Percentiles rank a stretch among this genome's conserved stretches.
Conservation (phyloP, 768 basidiomycete species). For the Dacryopinax spathularia region DNA sequence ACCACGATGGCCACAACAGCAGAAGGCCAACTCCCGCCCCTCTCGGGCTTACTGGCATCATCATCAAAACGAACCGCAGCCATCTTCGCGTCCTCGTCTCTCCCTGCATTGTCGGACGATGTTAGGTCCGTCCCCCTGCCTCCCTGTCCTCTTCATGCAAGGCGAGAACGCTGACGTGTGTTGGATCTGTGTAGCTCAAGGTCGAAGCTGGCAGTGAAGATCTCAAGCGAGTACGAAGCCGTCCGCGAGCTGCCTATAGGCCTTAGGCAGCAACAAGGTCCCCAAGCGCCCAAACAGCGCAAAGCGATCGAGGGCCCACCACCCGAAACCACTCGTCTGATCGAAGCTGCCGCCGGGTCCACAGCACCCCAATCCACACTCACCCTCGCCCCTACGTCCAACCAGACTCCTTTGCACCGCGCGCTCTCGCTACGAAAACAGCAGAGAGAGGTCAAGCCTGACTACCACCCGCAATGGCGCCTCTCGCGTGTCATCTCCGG, state of each 20-base stretch:
- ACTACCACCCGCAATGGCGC: constrained; percentile 94
- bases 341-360: background rate
- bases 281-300: background rate
- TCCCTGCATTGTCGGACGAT: background rate
- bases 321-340: background rate
- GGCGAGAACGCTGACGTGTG: too few relatives aligned
- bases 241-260: background rate
- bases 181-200: background rate
- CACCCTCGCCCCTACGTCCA: background rate
- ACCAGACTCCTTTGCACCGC: constrained; percentile 50
- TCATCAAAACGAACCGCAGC: background rate
- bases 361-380: constrained; percentile 13
- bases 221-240: background rate
- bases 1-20: background rate
- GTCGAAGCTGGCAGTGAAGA: background rate
- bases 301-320: background rate
- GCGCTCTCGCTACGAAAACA: constrained; percentile 88
- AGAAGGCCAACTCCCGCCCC: background rate
- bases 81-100: background rate
- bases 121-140: background rate
- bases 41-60: background rate
- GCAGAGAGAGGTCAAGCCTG: constrained; percentile 83
- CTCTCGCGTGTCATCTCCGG: constrained; percentile 92
- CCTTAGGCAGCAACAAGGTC: background rate
- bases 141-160: too few relatives aligned